phyloP scores from a whole-genome alignment of 106 monocot genomes.

The Gastrodia elata region DNA sequence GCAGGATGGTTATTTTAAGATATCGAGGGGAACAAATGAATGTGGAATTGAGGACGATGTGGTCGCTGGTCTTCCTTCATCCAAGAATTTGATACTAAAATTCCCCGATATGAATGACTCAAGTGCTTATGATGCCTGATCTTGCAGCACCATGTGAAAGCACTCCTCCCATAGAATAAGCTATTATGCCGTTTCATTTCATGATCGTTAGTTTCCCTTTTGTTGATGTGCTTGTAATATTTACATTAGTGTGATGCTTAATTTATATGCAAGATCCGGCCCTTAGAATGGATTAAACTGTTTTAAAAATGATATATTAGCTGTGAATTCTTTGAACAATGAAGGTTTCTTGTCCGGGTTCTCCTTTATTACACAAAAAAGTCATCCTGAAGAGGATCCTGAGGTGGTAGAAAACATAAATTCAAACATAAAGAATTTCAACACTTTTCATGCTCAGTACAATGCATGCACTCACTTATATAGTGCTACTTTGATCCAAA shows the following conservation, averaged over 20 bases:
- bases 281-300: no score
- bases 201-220: no score
- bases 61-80: constrained; percentile 71
- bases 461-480: no score
- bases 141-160: not conserved
- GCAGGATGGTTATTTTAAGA: constrained; percentile 68
- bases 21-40: constrained; percentile 64
- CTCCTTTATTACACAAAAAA: no score
- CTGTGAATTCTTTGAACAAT: no score
- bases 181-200: not conserved
- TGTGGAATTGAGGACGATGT: constrained; percentile 83
- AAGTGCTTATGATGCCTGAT: constrained; percentile 10
- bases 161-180: not conserved
- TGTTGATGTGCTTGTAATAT: not conserved
- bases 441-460: no score
- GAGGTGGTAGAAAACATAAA: no score
- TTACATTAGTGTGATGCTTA: not conserved
- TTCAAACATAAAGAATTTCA: no score
- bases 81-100: constrained; percentile 51
- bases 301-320: no score
- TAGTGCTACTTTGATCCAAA: no score
- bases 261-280: not conserved
- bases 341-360: no score
- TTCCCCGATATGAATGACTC: constrained; percentile 11
- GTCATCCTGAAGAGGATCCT: no score